phyloP scores from a whole-genome alignment of 2,329 filamentous ascomycete species.

The Xylaria sp. region DNA sequence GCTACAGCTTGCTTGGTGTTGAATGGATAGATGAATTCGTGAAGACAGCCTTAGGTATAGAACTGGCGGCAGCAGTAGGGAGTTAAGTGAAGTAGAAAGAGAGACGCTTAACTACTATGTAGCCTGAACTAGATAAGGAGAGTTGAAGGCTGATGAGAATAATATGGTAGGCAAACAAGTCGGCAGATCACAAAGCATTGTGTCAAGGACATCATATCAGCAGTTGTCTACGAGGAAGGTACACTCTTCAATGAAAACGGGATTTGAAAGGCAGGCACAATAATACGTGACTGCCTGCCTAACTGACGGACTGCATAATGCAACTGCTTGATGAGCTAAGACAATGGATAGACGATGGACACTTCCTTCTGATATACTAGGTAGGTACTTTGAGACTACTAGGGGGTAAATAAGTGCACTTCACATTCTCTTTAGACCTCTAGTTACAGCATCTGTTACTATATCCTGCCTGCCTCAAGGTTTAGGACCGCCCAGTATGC shows the following conservation, averaged over 20 bases:
- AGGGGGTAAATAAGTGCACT: no score
- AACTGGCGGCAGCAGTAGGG: neutral
- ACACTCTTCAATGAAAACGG: no score
- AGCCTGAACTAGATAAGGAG: neutral
- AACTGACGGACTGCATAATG: no score
- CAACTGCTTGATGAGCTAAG: no score
- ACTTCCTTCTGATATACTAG: no score
- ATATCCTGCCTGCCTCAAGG: neutral
- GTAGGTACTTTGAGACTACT: no score
- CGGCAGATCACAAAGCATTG: no score
- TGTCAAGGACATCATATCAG: neutral
- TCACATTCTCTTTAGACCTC: no score
- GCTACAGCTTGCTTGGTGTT: neutral
- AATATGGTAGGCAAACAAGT: no score
- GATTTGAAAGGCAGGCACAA: neutral
- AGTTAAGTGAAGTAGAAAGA: neutral
- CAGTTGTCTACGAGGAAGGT: no score
- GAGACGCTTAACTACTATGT: neutral
- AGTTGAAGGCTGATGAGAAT: neutral
- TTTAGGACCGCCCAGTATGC: neutral
- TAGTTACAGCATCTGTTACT: neutral
- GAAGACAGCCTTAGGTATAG: neutral
- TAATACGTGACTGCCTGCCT: neutral
- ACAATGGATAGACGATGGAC: no score
- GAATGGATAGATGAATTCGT: neutral